These are phyloP conservation scores for Fusarium pseudograminearum DNA, from an alignment of 2,329 filamentous ascomycete species.

Conservation along the genomic window DNA sequence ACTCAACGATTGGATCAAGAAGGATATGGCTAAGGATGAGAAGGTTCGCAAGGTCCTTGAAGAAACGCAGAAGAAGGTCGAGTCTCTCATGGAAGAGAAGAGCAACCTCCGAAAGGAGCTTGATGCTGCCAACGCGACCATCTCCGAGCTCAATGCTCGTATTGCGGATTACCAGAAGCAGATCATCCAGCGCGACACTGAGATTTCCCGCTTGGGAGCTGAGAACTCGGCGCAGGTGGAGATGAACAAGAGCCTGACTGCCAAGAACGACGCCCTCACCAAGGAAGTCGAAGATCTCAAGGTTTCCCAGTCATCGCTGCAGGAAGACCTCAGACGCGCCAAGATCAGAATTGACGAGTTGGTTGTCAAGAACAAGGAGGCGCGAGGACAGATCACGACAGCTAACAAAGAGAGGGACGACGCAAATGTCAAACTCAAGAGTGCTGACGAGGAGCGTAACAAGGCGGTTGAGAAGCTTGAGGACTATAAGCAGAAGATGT, in stretches of 20 bases:
- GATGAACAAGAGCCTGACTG: neutral
- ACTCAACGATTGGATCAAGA: neutral
- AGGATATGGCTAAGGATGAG: neutral
- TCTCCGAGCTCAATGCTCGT: neutral
- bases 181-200: neutral
- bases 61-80: neutral
- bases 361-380: neutral
- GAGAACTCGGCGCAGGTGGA: neutral
- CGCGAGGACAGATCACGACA: neutral
- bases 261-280: neutral
- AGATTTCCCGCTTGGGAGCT: neutral
- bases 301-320: neutral
- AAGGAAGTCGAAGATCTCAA: neutral
- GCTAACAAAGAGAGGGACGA: neutral
- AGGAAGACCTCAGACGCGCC: neutral
- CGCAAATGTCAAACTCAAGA: neutral
- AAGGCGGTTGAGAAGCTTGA: neutral
- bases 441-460: neutral
- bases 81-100: neutral
- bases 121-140: neutral
- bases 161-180: neutral
- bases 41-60: neutral
- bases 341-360: neutral
- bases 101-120: neutral
- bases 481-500: neutral